Evolutionary conservation across 1,139 yeast genomes (phyloP).

Genomic region (Lodderomyces pseudojiufengensis): DNA sequence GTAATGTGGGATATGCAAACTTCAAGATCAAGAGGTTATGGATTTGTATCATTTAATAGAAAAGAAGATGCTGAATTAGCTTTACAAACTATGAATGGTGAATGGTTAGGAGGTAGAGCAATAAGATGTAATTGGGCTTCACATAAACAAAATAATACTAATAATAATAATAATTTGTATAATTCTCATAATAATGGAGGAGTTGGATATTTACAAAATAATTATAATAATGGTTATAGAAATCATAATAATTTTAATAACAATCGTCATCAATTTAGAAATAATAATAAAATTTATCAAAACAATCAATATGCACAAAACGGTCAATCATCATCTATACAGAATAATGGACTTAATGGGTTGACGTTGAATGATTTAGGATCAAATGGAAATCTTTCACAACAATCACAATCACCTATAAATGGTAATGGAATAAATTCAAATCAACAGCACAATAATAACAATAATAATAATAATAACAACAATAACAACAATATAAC

Average conservation of each 20-base stretch:
- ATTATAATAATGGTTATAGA: conserved; percentile 5
- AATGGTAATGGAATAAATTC: not conserved
- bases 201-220: conserved; percentile 6
- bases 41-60: conserved; percentile 76
- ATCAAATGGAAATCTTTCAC: conserved; percentile 1
- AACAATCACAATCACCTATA: not conserved
- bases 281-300: conserved; percentile 1
- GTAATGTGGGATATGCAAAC: conserved; percentile 99
- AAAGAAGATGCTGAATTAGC: conserved; percentile 74
- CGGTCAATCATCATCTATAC: not conserved
- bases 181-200: not conserved
- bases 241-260: not conserved
- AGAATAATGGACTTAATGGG: not conserved
- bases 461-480: conserved; percentile 1
- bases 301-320: not conserved
- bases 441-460: not conserved
- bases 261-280: conserved; percentile 4
- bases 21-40: conserved; percentile 87
- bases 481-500: conserved; percentile 17
- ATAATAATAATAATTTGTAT: conserved; percentile 2
- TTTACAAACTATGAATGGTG: conserved; percentile 71
- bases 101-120: conserved; percentile 65
- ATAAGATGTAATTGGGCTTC: conserved; percentile 90
- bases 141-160: conserved; percentile 47
- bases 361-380: not conserved